These are phyloP conservation scores for Quercus ilex DNA, from an alignment of 306 rosid species.

Conservation along the genomic window DNA sequence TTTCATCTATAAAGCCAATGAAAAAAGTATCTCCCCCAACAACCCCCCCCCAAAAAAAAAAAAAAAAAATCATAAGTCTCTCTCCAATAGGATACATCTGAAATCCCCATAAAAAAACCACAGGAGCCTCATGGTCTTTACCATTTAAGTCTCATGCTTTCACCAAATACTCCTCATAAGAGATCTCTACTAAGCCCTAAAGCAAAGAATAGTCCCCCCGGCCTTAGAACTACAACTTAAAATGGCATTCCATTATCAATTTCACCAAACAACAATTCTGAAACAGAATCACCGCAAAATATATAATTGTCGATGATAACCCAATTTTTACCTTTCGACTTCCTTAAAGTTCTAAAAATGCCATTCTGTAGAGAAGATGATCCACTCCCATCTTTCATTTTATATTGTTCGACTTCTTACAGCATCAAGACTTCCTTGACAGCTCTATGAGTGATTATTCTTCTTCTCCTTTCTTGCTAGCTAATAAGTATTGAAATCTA, in stretches of 20 bases:
- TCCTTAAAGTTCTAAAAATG: not conserved
- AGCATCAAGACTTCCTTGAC: not conserved
- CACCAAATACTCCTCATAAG: not conserved
- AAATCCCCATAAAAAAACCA: not conserved
- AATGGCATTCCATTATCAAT: no score
- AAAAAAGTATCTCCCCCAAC: not conserved
- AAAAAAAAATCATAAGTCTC: not conserved
- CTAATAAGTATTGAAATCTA: not conserved
- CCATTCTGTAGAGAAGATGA: not conserved
- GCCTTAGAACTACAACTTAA: not conserved
- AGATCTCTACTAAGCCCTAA: not conserved
- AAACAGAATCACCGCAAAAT: not conserved
- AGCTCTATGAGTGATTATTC: not conserved
- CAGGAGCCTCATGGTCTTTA: not conserved
- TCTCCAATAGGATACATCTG: not conserved
- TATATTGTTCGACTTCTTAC: not conserved
- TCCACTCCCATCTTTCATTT: not conserved
- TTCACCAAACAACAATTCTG: not conserved
- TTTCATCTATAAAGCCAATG: not conserved
- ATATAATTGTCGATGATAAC: not conserved
- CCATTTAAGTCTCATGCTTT: not conserved
- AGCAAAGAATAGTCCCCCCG: not conserved
- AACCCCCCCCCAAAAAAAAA: not conserved
- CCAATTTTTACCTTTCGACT: not conserved
- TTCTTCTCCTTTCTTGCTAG: not conserved